Evolutionary conservation across 495 filamentous ascomycete species (phyloP), one percentile per base, ranked within the genome.

Genomic region (Aspergillus sclerotioniger): DNA sequence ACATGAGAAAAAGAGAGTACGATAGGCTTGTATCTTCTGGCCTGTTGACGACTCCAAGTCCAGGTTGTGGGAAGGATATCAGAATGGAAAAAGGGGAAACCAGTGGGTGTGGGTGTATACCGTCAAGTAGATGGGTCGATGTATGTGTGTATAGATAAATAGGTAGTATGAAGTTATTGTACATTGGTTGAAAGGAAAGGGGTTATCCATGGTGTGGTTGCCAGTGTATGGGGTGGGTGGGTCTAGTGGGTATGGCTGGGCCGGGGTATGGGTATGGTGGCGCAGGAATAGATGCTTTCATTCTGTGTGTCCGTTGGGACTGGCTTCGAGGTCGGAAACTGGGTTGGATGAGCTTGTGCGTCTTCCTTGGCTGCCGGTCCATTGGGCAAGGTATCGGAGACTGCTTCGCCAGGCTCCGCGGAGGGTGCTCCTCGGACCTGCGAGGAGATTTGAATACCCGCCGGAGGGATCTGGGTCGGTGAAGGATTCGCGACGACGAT

Each of bases 401-500:
- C 73, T 62, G 31, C 60, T 58, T 59, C 58, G 59, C 72, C 71
- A 76, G 3, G 60, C 66, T 7, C 49, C 63, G 17, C 48, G 9
- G 3, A 75, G 41, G 20, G 64, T 50, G 55, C 65, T 74, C 56
- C 68, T 74, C 66, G 74, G 56, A 19, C 68, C 69, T n/a, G 64
- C 69, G 62, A 76, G 67, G 63, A 68, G 49, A 29, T 62, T 46
- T 16, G 48, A 6, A 0, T 29, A 9, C 9, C 37, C 37, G 37
- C n/a, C 37, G 37, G 37, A 41, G 15, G 37, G 7, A n/a, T 41
- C 37, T 31, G n/a, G 25, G 19, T 45, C 16, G 39, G 33, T 20
- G 25, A 33, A 31, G 39, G 28, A 51, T 28, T 25, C n/a, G 54
- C 3, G 39, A 33, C 35, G 39, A 32, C 35, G 15, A 25, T 35